These are phyloP conservation scores for Zychaea mexicana DNA, from an alignment of 371 early-diverging fungal species.

Conservation along the genomic window DNA sequence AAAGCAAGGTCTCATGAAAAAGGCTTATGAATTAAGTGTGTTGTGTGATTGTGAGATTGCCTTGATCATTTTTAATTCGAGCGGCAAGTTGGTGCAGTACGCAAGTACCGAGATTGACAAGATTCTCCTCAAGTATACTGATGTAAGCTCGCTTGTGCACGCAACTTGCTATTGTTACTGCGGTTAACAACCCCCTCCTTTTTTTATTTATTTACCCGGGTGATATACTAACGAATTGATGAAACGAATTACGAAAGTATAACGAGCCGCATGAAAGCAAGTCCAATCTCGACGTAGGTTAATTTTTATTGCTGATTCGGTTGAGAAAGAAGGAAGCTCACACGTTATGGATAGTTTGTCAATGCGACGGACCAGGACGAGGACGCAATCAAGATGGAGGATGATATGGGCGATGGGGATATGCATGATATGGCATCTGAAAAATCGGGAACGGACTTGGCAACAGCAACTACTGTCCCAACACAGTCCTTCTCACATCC, in stretches of 20 bases:
- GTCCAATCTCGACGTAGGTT: conserved; percentile 42
- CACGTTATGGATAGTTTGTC: conserved; percentile 11
- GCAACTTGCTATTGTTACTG: not conserved
- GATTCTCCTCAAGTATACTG: conserved; percentile 91
- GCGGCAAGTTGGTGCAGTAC: conserved; percentile 92
- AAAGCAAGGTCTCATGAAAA: conserved; percentile 98
- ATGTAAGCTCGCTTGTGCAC: conserved; percentile 42
- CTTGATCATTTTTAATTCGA: conserved; percentile 90
- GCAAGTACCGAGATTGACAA: conserved; percentile 92
- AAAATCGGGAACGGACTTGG: conserved; percentile 10
- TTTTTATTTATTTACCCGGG: not conserved
- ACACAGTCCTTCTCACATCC: conserved; percentile 8
- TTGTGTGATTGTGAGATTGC: conserved; percentile 98
- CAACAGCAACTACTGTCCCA: conserved; percentile 17
- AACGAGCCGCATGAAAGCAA: conserved; percentile 46
- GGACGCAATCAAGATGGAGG: conserved; percentile 13
- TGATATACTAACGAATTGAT: not conserved
- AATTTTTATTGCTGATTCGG: too few relatives aligned
- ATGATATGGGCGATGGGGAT: conserved; percentile 10
- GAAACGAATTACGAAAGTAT: conserved; percentile 21
- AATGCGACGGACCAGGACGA: conserved; percentile 17
- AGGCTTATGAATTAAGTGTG: conserved; percentile 97
- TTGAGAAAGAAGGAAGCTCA: not conserved
- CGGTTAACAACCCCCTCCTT: not conserved
- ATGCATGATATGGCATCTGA: not conserved